Percentiles rank a stretch among this genome's conserved stretches.
Evolutionary conservation across 176 grass and related monocot species (phyloP).

Genomic region (Elymus sibiricus): DNA sequence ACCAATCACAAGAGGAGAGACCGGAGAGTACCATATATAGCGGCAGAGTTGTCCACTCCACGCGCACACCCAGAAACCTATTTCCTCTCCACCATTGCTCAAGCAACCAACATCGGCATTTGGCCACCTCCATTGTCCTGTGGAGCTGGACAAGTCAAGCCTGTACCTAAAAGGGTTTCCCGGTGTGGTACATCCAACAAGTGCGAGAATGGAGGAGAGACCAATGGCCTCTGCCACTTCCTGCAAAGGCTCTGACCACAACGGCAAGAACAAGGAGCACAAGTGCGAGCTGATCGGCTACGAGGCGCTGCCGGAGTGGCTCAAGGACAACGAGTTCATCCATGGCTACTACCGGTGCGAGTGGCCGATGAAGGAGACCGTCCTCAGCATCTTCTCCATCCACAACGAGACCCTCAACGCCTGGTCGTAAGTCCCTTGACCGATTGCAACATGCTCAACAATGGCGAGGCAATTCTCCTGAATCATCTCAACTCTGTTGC

Average conservation of each 20-base stretch:
- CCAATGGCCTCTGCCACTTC: slow-evolving; percentile 38
- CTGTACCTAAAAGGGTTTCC: background rate
- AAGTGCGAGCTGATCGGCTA: slow-evolving; percentile 55
- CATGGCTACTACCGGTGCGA: slow-evolving; percentile 63
- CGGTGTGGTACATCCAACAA: background rate
- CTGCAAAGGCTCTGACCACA: background rate
- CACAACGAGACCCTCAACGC: slow-evolving; percentile 90
- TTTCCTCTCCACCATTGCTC: background rate
- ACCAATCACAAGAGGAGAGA: slow-evolving; percentile 6
- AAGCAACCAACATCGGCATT: slow-evolving; percentile 31
- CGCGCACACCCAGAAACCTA: background rate
- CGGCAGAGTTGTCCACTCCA: background rate
- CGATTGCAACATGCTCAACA: background rate
- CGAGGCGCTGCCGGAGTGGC: slow-evolving; percentile 57
- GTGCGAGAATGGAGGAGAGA: background rate
- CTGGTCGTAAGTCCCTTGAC: slow-evolving; percentile 60
- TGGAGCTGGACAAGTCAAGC: background rate
- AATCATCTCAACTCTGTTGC: background rate
- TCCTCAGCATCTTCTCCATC: slow-evolving; percentile 86
- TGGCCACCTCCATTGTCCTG: background rate
- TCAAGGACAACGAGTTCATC: slow-evolving; percentile 92
- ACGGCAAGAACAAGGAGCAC: background rate
- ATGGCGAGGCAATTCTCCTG: background rate
- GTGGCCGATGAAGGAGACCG: slow-evolving; percentile 79
- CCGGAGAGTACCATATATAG: background rate